These are phyloP conservation scores for Fusarium chaquense DNA, from an alignment of 2,329 filamentous ascomycete genomes.

Conservation along the genomic window DNA sequence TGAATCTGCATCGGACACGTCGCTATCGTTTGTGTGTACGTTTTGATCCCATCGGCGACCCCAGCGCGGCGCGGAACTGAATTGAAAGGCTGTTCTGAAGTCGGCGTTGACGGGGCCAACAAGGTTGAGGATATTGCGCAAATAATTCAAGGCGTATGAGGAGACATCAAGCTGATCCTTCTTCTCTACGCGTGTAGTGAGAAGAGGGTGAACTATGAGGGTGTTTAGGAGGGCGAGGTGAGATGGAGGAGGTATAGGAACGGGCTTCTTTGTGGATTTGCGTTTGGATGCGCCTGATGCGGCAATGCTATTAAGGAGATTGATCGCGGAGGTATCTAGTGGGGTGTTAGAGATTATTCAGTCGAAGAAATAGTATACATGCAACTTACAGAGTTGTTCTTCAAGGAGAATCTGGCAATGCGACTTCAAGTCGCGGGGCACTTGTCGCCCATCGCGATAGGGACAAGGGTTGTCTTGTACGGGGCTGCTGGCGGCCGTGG, in stretches of 20 bases:
- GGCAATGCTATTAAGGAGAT: conserved; percentile 74
- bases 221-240: conserved; percentile 84
- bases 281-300: conserved; percentile 60
- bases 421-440: conserved; percentile 73
- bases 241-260: conserved; percentile 75
- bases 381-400: conserved; percentile 73
- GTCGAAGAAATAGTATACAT: neutral
- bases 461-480: conserved; percentile 47
- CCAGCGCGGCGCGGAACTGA: conserved; percentile 57
- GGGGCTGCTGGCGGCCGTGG: conserved; percentile 55
- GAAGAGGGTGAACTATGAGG: conserved; percentile 81
- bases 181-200: conserved; percentile 78
- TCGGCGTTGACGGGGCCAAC: conserved; percentile 78
- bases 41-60: conserved; percentile 52
- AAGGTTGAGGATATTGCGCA: conserved; percentile 73
- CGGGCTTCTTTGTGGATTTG: conserved; percentile 54
- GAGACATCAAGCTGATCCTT: conserved; percentile 72
- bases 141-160: conserved; percentile 74
- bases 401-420: conserved; percentile 80
- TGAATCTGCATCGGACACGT: conserved; percentile 56
- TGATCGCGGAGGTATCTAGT: conserved; percentile 62
- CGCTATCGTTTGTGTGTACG: conserved; percentile 58
- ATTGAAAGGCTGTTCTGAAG: conserved; percentile 78
- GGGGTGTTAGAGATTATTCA: neutral
- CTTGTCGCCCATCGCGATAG: conserved; percentile 66